Evolutionary conservation across 495 filamentous ascomycete species (phyloP).

Genomic region (Xylaria curta): DNA sequence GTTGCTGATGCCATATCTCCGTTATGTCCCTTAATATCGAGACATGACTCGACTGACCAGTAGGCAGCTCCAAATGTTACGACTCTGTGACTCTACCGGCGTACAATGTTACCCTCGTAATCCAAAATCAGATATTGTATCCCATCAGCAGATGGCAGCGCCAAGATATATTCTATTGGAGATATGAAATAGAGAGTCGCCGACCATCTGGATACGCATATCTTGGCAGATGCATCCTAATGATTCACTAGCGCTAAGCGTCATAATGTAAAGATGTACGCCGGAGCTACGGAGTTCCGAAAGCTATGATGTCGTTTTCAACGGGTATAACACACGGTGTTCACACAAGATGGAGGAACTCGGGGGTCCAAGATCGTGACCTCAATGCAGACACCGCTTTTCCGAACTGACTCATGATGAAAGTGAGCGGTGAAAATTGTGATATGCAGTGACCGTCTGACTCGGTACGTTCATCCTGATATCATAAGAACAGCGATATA

Average conservation of each 20-base stretch:
- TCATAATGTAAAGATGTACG: too few relatives aligned
- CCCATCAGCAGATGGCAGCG: background rate
- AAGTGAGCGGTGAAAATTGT: constrained; percentile 5
- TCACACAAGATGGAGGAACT: background rate
- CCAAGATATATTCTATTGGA: background rate
- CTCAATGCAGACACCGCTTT: background rate
- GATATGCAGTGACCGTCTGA: background rate
- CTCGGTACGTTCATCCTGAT: background rate
- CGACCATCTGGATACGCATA: background rate
- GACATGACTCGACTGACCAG: background rate
- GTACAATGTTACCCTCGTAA: background rate
- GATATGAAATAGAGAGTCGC: background rate
- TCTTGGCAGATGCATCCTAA: background rate
- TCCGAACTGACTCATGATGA: background rate
- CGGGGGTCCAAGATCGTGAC: background rate
- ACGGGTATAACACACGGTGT: background rate
- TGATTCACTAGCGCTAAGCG: background rate
- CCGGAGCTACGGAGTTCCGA: background rate
- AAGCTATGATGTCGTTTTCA: background rate
- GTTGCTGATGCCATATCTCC: background rate
- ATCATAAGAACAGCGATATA: background rate
- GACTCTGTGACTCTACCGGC: background rate
- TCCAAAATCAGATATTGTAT: background rate
- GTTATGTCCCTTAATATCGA: constrained; percentile 14
- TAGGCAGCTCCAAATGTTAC: background rate